Evolutionary conservation across 371 early-diverging fungal species (phyloP).

Genomic region (Catenaria anguillulae): DNA sequence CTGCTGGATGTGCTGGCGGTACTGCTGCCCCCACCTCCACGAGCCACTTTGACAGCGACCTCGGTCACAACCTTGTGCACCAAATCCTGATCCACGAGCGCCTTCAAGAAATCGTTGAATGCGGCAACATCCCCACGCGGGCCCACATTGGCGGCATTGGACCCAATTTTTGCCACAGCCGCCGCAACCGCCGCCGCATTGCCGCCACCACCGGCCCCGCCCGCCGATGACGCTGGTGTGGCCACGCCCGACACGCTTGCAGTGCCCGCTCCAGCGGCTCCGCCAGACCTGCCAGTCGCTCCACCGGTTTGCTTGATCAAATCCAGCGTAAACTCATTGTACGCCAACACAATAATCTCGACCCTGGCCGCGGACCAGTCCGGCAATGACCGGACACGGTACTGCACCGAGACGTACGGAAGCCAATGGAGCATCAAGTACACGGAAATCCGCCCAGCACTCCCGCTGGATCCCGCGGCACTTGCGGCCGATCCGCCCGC

Average conservation of each 20-base stretch:
- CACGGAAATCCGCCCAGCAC: slow-evolving; percentile 37
- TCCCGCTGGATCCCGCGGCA: no score
- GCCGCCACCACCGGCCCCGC: no score
- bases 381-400: slow-evolving; percentile 47
- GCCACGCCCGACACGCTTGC: no score
- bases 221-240: no score
- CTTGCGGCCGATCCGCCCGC: slow-evolving; percentile 12
- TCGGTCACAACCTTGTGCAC: neutral
- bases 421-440: slow-evolving; percentile 60
- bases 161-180: neutral
- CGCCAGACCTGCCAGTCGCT: no score
- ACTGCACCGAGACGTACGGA: slow-evolving; percentile 70
- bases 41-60: neutral
- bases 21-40: no score
- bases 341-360: slow-evolving; percentile 44
- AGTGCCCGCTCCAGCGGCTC: no score
- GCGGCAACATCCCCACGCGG: neutral
- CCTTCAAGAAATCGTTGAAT: neutral
- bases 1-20: no score
- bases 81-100: neutral
- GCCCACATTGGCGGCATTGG: neutral
- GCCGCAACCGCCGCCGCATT: neutral
- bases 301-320: slow-evolving; percentile 26
- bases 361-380: slow-evolving; percentile 18
- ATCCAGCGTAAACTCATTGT: slow-evolving; percentile 39